These are phyloP conservation scores for Leccinum obscurum DNA, from an alignment of 768 basidiomycete species.

Conservation along the genomic window DNA sequence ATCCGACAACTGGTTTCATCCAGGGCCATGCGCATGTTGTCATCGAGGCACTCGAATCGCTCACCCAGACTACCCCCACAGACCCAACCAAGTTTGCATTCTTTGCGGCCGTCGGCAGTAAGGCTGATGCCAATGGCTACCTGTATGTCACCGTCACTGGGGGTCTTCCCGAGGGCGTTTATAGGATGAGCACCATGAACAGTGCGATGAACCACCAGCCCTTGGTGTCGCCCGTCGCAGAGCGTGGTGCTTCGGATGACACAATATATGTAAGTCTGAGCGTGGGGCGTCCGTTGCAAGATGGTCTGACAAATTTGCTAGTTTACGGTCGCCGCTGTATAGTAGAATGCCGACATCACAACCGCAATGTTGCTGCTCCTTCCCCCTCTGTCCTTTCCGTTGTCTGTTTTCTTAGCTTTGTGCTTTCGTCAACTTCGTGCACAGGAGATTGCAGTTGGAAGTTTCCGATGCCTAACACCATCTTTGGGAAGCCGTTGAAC, in stretches of 20 bases:
- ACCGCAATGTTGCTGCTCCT: neutral
- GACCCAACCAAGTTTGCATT: slow-evolving; percentile 56
- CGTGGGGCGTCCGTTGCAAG: neutral
- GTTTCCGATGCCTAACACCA: neutral
- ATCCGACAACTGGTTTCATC: slow-evolving; percentile 46
- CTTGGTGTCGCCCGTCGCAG: slow-evolving; percentile 35
- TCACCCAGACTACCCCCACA: slow-evolving; percentile 48
- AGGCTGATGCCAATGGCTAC: slow-evolving; percentile 43
- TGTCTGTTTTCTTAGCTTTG: neutral
- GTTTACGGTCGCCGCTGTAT: slow-evolving; percentile 25
- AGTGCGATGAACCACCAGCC: slow-evolving; percentile 49
- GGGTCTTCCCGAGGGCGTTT: slow-evolving; percentile 55
- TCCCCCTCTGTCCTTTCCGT: neutral
- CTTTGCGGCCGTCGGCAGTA: slow-evolving; percentile 54
- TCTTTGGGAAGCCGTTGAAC: neutral
- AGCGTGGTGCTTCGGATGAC: slow-evolving; percentile 45
- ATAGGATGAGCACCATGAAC: slow-evolving; percentile 47
- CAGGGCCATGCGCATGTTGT: slow-evolving; percentile 66
- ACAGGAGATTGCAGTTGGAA: too few species aligned
- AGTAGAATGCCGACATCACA: slow-evolving; percentile 9
- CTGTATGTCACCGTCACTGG: slow-evolving; percentile 48
- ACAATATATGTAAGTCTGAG: slow-evolving; percentile 36
- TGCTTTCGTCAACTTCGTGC: too few species aligned
- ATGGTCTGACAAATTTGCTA: slow-evolving; percentile 12
- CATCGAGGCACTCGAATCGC: slow-evolving; percentile 49